Base-by-base conservation (phyloP, 108 stramenopile species). In the Nitzschia sp. region DNA sequence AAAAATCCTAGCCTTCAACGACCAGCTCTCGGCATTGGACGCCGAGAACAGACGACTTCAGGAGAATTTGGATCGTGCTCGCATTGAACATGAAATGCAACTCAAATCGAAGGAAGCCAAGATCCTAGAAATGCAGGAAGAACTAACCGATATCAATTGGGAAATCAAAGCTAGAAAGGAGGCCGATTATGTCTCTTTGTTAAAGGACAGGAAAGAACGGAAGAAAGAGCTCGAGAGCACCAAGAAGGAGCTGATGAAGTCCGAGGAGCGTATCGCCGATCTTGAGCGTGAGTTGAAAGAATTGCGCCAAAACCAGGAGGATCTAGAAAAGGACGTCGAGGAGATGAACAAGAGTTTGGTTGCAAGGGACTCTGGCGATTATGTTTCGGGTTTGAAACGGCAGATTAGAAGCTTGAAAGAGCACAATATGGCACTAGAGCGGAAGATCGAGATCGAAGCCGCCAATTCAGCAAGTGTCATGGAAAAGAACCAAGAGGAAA, bases 351-450 rank as follows among this genome's bases (percentile, higher is more conserved):
- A 68, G 46, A 75, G 61, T 30, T 28, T 60, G 24, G 6, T 34
- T 11, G 11, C 58, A 5, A 48, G 23, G 36, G 65, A 60, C 19
- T 58, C 56, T n/a, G 48, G 58, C 27, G 73, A 66, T 5, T 65
- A 74, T 36, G 56, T 59, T 15, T 53, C 64, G 11, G 57, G 65
- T 1, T n/a, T 74, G 23, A 66, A 66, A 49, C 64, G 73, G n/a
- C 73, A 74, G 28, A 74, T 74, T 19, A 45, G 62, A 30, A 74
- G 73, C 42, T 45, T 74, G 65, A 74, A 66, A 46, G 38, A 66
- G 65, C 73, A 74, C 46, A 74, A 74, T 32, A 47, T 29, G 23
- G 30, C 65, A 13, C 57, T 74, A 21, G 73, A 74, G 35, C 55
- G 57, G 29, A 74, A 66, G 30, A 25, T 74, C 28, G 65, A 74